Evolutionary conservation across 345 rosid genomes (phyloP).

Genomic region (Mallotus nudiflorus): DNA sequence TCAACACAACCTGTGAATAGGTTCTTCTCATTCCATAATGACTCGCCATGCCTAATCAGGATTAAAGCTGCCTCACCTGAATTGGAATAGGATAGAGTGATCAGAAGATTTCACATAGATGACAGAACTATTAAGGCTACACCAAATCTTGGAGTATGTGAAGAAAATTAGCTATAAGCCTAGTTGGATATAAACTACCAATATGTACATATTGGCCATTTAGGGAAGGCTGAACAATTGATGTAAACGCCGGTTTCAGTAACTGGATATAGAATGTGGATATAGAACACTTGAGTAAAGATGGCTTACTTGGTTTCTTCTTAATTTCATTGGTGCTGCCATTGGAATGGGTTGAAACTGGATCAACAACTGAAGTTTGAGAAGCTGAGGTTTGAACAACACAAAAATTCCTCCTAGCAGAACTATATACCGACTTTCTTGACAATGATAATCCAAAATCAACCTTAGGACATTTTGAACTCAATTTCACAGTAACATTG

Average conservation of each 20-base stretch:
- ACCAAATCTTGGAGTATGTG: not conserved
- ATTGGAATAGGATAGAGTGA: not conserved
- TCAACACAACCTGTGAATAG: slow-evolving; percentile 97
- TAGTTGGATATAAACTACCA: too few relatives aligned
- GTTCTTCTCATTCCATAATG: slow-evolving; percentile 98
- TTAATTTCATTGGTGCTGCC: slow-evolving; percentile 36
- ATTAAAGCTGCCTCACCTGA: slow-evolving; percentile 87
- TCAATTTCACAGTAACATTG: slow-evolving; percentile 32
- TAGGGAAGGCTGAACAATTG: not conserved
- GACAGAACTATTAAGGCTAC: not conserved
- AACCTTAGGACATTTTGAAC: slow-evolving; percentile 35
- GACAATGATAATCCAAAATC: slow-evolving; percentile 30
- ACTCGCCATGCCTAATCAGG: slow-evolving; percentile 94
- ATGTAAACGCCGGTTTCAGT: not conserved
- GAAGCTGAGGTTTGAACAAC: slow-evolving; percentile 55
- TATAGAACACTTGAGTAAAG: slow-evolving; percentile 12
- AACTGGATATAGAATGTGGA: not conserved
- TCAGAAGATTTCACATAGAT: slow-evolving; percentile 16
- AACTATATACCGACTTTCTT: slow-evolving; percentile 25
- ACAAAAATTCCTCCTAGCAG: slow-evolving; percentile 30
- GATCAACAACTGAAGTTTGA: slow-evolving; percentile 53
- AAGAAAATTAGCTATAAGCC: too few relatives aligned
- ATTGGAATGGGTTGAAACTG: slow-evolving; percentile 53
- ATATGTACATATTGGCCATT: too few relatives aligned
- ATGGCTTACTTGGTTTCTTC: slow-evolving; percentile 61